Percentiles rank a stretch among this genome's conserved stretches.
These are phyloP conservation scores for Ogataea chonburiensis DNA, from an alignment of 805 yeast genomes.

Conservation along the genomic window DNA sequence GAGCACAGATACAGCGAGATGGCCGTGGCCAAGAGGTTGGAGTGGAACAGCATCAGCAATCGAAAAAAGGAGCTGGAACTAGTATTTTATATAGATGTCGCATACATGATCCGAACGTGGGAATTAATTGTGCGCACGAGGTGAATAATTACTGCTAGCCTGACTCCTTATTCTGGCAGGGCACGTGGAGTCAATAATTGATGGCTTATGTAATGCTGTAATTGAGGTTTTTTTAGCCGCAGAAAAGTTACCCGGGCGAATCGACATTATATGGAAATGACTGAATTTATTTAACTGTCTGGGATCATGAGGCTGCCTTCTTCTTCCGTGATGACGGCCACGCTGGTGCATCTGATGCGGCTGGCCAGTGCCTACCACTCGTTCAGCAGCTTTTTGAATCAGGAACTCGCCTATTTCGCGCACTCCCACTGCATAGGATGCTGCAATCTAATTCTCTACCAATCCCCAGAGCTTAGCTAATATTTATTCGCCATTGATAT, in stretches of 20 bases:
- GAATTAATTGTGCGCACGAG: constrained; percentile 1
- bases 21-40: not conserved
- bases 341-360: constrained; percentile 26
- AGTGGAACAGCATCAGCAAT: not conserved
- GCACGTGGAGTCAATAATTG: no score
- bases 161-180: no score
- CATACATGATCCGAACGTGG: no score
- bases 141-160: no score
- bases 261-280: no score
- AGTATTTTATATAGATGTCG: not conserved
- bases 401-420: constrained; percentile 18
- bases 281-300: no score
- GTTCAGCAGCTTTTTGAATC: constrained; percentile 16
- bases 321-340: constrained; percentile 20
- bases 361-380: constrained; percentile 24
- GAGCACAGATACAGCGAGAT: constrained; percentile 3
- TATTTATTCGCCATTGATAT: not conserved
- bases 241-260: no score
- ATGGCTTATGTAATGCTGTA: no score
- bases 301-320: constrained; percentile 19
- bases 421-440: constrained; percentile 23
- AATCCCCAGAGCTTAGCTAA: constrained; percentile 8
- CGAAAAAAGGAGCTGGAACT: no score
- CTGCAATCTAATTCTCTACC: constrained; percentile 20
- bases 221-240: no score